A percentile compares a stretch with the other conserved stretches of the same genome.
These are phyloP conservation scores for Skeletonema grethae DNA, from an alignment of 108 stramenopile genomes.

Conservation along the genomic window DNA sequence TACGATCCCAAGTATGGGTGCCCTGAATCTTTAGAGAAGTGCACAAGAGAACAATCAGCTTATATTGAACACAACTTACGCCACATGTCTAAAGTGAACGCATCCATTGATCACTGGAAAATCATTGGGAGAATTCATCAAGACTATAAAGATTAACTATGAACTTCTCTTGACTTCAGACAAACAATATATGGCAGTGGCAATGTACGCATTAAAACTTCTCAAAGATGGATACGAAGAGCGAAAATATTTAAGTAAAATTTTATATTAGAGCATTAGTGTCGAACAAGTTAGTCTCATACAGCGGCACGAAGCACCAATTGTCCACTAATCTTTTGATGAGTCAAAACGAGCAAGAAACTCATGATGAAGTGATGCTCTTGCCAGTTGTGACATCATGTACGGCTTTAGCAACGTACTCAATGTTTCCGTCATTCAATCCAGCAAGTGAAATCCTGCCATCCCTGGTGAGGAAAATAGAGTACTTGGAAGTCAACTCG, in stretches of 20 bases:
- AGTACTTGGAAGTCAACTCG: constrained; percentile 78
- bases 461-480: constrained; percentile 94
- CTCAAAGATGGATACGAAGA: no score
- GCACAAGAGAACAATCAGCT: constrained; percentile 15
- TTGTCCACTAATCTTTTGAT: neutral
- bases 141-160: constrained; percentile 10
- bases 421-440: constrained; percentile 91
- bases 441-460: constrained; percentile 99
- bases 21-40: constrained; percentile 14
- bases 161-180: no score
- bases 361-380: constrained; percentile 54
- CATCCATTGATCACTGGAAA: constrained; percentile 11
- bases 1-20: constrained; percentile 30
- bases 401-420: constrained; percentile 92
- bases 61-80: constrained; percentile 14
- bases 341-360: neutral
- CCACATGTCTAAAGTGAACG: neutral
- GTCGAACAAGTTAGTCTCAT: neutral
- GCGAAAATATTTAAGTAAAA: no score
- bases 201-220: no score
- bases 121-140: constrained; percentile 14
- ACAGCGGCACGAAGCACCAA: neutral
- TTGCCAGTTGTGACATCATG: constrained; percentile 91
- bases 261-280: neutral
- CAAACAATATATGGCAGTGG: no score